Base-by-base conservation (phyloP, 768 basidiomycete genomes). In the Favolaschia claudopus region DNA sequence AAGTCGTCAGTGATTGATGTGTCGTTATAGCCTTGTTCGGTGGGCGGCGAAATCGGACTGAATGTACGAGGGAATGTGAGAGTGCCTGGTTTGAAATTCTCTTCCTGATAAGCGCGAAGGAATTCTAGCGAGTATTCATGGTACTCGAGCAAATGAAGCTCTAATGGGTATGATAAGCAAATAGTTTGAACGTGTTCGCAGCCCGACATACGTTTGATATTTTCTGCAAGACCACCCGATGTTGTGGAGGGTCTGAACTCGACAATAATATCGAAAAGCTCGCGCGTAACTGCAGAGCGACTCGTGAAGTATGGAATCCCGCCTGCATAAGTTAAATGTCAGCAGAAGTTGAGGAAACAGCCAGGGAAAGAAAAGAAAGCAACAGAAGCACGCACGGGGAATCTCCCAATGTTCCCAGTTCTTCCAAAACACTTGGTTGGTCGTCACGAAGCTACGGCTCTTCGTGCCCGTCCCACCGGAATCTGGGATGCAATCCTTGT, bases 121-220 rank as follows among this genome's bases (percentile, higher is more conserved):
- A 67, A 71, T 7, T 65, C 61, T 0, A 67, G 48, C 8, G 40
- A 27, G 10, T 46, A 29, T 34, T 67, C 47, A 15, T 64, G 34
- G 29, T 69, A 66, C 42, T 67, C 63, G 8, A 67, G 50, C 6
- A 70, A 58, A 42, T 72, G 68, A 2, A 72, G 63, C 34, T 72
- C 70, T 67, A 39, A 24, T 40, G 27, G 8, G 17, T 17, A 20
- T 17, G 39, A 40, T 40, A 8, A 22, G 4, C 10, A 19, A 44
- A 29, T n/a, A n/a, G n/a, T n/a, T n/a, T n/a, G n/a, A n/a, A n/a
- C n/a, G n/a, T n/a, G n/a, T n/a, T n/a, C n/a, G n/a, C n/a, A n/a
- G n/a, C n/a, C 10, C 43, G 3, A 60, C 68, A 40, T 58, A 69
- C 63, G 65, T 36, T 63, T 62, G 37, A 71, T 62, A 33, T 69